Base-by-base conservation (phyloP, 2,329 filamentous ascomycete species). In the Fusarium praegraminearum region DNA sequence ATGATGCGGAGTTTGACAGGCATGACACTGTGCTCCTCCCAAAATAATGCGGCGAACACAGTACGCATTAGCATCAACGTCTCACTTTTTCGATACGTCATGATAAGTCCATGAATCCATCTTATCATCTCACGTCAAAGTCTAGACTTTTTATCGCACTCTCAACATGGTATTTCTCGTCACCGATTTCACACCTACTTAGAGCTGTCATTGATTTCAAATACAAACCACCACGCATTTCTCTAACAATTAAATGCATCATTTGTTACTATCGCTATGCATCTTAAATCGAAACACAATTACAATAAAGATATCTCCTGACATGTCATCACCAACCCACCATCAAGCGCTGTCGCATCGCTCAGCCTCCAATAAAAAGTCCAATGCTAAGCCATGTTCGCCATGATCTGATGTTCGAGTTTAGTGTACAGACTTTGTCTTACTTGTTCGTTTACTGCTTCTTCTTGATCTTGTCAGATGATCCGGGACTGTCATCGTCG, bases 401-500 rank as follows among this genome's bases (percentile, higher is more conserved):
- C 52, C 67, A 67, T 70, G 67, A 60, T 58, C 67, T 56, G 62
- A 70, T 62, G 40, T 62, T 46, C 49, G 56, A 16, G 35, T 57
- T 43, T 45, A 63, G 20, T 64, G n/a, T 54, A 52, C 63, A 61
- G 26, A 7, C 8, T 45, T 11, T 26, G 7, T 6, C 13, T 35
- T 30, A 16, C 35, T 57, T 26, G 22, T 22, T 55, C 49, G 18
- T 40, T 49, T 44, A 62, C 45, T 74, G 63, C 26, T 71, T 63
- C 52, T 75, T 68, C 62, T 76, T 64, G 47, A 73, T 73, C n/a
- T 76, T 62, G 8, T 76, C 36, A 7, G 44, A 70, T 44, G 62
- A 47, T 26, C 49, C 55, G 20, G 53, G 36, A 5, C 78, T 69
- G 11, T 78, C 73, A 9, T 79, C 75, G 0, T 80, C 76, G 8